Evolutionary conservation across 306 rosid genomes (phyloP).

Genomic region (Begonia masoniana): DNA sequence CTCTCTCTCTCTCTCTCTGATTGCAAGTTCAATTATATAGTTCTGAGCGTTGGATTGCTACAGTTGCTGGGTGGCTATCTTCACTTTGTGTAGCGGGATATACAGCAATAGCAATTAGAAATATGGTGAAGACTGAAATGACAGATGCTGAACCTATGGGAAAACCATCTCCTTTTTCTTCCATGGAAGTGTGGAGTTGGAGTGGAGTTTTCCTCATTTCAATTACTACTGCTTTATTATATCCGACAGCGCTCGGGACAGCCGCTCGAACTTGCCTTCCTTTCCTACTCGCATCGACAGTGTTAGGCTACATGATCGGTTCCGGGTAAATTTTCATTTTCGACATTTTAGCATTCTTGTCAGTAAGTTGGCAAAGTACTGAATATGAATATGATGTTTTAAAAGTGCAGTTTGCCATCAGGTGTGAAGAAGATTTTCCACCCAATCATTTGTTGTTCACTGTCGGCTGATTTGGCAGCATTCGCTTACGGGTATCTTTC

Average conservation of each 20-base stretch:
- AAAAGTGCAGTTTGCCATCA: conserved; percentile 50
- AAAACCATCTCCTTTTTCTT: conserved; percentile 74
- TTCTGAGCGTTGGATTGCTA: conserved; percentile 12
- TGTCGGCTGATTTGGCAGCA: conserved; percentile 76
- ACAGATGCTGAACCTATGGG: conserved; percentile 86
- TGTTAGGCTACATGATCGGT: conserved; percentile 85
- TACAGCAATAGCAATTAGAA: conserved; percentile 74
- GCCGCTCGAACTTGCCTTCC: conserved; percentile 87
- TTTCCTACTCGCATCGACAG: conserved; percentile 85
- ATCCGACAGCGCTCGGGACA: conserved; percentile 75
- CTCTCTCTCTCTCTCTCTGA: not conserved
- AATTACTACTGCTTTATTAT: conserved; percentile 44
- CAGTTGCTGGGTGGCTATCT: conserved; percentile 96
- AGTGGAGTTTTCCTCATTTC: conserved; percentile 54
- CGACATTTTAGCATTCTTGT: conserved; percentile 2
- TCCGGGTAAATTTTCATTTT: conserved; percentile 45
- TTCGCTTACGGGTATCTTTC: conserved; percentile 64
- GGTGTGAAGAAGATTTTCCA: conserved; percentile 70
- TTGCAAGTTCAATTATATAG: conserved; percentile 7
- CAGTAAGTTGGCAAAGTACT: not conserved
- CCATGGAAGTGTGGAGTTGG: conserved; percentile 65
- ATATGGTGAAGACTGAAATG: conserved; percentile 69
- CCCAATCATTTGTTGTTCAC: conserved; percentile 84
- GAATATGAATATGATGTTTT: no score
- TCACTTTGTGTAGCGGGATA: conserved; percentile 81